Percentiles rank a stretch among this genome's conserved stretches.
Evolutionary conservation across 805 yeast species (phyloP).

Genomic region (Yarrowia keelungensis): DNA sequence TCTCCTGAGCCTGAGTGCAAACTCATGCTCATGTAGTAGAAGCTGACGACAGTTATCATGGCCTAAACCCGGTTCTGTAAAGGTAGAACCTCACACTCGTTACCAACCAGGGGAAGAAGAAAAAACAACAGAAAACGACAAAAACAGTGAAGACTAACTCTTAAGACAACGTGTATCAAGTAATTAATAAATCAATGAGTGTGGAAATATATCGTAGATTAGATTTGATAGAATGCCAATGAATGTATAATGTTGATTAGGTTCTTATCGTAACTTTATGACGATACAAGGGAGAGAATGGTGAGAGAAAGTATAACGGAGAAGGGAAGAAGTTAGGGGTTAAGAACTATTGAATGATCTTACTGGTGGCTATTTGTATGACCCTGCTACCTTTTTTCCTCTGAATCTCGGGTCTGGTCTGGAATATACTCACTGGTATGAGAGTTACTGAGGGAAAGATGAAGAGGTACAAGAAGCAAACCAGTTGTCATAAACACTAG

Average conservation of each 20-base stretch:
- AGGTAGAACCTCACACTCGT: slow-evolving; percentile 21
- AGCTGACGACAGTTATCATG: slow-evolving; percentile 32
- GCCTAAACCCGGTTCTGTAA: slow-evolving; percentile 20
- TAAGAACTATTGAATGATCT: too few relatives aligned
- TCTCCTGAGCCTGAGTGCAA: slow-evolving; percentile 36
- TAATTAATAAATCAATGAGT: neutral
- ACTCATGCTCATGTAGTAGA: slow-evolving; percentile 34
- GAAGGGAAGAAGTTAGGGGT: too few relatives aligned
- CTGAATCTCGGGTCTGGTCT: too few relatives aligned
- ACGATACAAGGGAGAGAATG: neutral
- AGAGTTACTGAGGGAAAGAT: too few relatives aligned
- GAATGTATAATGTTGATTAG: neutral
- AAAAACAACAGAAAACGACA: neutral
- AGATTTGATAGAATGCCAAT: too few relatives aligned
- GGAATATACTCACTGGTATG: too few relatives aligned
- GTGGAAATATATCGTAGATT: neutral
- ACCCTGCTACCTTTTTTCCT: too few relatives aligned
- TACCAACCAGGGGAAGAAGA: neutral
- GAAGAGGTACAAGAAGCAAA: too few relatives aligned
- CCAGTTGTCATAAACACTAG: too few relatives aligned
- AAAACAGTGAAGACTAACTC: neutral
- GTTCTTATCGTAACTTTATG: slow-evolving; percentile 16
- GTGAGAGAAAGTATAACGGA: too few relatives aligned
- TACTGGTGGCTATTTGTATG: too few relatives aligned
- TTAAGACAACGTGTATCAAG: neutral